These are phyloP conservation scores for Neonectria neomacrospora DNA, from an alignment of 2,329 filamentous ascomycete genomes.

Conservation along the genomic window DNA sequence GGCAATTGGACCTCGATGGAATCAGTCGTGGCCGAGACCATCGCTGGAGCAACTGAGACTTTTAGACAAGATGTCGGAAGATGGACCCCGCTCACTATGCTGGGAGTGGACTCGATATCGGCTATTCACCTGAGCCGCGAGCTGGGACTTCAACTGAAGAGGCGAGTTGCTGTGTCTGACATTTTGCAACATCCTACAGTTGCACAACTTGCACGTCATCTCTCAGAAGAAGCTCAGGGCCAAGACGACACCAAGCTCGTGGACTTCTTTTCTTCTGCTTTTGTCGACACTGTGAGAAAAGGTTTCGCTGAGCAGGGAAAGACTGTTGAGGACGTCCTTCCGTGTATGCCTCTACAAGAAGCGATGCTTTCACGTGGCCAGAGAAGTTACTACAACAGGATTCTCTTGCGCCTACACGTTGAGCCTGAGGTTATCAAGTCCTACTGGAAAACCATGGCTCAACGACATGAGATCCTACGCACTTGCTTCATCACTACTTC, in stretches of 20 bases:
- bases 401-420: constrained; percentile 69
- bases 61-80: constrained; percentile 61
- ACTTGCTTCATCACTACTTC: constrained; percentile 79
- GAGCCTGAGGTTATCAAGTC: constrained; percentile 61
- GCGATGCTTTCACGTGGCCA: constrained; percentile 75
- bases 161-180: constrained; percentile 70
- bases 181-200: constrained; percentile 77
- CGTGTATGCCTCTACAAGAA: constrained; percentile 89
- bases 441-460: constrained; percentile 72
- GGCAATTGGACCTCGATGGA: constrained; percentile 67
- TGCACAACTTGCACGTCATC: constrained; percentile 63
- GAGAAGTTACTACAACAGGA: constrained; percentile 77
- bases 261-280: constrained; percentile 44
- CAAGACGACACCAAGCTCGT: background rate
- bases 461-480: constrained; percentile 79
- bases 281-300: constrained; percentile 43
- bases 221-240: constrained; percentile 18
- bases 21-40: constrained; percentile 60
- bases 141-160: constrained; percentile 60
- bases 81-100: constrained; percentile 78
- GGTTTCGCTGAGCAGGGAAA: constrained; percentile 48
- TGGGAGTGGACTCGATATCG: constrained; percentile 86
- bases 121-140: constrained; percentile 75
- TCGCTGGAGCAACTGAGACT: constrained; percentile 63
- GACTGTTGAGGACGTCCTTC: constrained; percentile 68